These are phyloP conservation scores for Rhizopogon rudus DNA, from an alignment of 768 basidiomycete genomes.

Conservation along the genomic window DNA sequence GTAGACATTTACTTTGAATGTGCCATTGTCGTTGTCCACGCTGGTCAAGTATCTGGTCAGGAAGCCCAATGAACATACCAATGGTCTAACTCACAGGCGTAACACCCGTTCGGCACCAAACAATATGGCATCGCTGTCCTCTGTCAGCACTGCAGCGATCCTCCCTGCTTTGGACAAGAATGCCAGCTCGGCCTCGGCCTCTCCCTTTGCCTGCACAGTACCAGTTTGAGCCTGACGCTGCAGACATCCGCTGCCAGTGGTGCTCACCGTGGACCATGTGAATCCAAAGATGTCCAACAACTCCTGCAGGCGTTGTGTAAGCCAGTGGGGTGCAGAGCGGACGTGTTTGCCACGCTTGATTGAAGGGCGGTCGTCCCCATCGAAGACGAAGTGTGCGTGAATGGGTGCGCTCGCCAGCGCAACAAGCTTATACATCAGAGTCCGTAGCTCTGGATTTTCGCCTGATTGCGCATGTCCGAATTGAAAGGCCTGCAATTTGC, in stretches of 20 bases:
- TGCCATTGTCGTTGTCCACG: neutral
- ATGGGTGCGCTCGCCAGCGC: constrained; percentile 30
- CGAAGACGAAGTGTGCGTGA: constrained; percentile 44
- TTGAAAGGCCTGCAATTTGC: neutral
- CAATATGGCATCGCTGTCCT: neutral
- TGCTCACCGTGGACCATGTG: constrained; percentile 22
- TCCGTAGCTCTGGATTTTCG: constrained; percentile 38
- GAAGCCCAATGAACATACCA: neutral
- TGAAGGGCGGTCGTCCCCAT: constrained; percentile 38
- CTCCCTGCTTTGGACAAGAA: constrained; percentile 1
- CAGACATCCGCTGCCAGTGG: neutral
- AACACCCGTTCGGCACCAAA: constrained; percentile 1
- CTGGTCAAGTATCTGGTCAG: neutral
- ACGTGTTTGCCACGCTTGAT: constrained; percentile 35
- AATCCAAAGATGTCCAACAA: constrained; percentile 40
- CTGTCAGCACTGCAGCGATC: neutral
- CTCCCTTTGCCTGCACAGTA: neutral
- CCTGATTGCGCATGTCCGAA: constrained; percentile 22
- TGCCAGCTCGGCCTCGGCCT: constrained; percentile 5
- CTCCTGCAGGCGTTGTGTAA: constrained; percentile 18
- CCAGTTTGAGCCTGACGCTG: neutral
- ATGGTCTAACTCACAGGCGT: neutral
- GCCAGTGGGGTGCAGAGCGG: constrained; percentile 23
- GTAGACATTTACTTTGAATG: neutral
- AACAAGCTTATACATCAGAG: constrained; percentile 39